Evolutionary conservation across 306 rosid genomes (phyloP).

Genomic region (Mimosa bimucronata): DNA sequence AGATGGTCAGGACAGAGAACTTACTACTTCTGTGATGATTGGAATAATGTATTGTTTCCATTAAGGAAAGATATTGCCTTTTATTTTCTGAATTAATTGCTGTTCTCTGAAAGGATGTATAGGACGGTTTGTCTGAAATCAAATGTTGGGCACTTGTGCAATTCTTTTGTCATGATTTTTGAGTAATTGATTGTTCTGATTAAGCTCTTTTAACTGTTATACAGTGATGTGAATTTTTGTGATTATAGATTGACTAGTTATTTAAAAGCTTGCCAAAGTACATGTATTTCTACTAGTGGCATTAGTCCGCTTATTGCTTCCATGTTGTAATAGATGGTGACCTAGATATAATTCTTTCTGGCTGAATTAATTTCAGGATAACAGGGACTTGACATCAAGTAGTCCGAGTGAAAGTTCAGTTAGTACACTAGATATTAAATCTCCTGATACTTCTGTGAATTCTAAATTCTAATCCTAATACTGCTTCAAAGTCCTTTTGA

Average conservation of each 20-base stretch:
- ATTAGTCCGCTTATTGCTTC: constrained; percentile 18
- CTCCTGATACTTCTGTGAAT: constrained; percentile 73
- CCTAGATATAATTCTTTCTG: constrained; percentile 38
- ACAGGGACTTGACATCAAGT: constrained; percentile 78
- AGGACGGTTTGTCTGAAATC: not conserved
- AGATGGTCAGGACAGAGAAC: not conserved
- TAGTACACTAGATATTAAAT: constrained; percentile 66
- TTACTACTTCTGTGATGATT: constrained; percentile 13
- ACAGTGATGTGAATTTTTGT: not conserved
- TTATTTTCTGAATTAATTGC: not conserved
- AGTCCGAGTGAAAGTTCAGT: constrained; percentile 81
- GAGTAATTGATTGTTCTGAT: constrained; percentile 2
- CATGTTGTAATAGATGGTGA: constrained; percentile 34
- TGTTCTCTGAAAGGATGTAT: constrained; percentile 19
- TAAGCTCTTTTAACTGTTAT: constrained; percentile 5
- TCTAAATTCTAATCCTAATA: constrained; percentile 54
- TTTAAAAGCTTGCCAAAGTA: not conserved
- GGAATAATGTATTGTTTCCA: constrained; percentile 24
- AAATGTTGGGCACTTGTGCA: not conserved
- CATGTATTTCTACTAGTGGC: not conserved
- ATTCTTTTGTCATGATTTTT: not conserved
- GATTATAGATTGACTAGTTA: not conserved
- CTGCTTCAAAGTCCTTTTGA: constrained; percentile 59
- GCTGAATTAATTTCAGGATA: constrained; percentile 73
- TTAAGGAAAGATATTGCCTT: not conserved